Base-by-base conservation (phyloP, 768 basidiomycete genomes). In the Cytidiella melzeri region DNA sequence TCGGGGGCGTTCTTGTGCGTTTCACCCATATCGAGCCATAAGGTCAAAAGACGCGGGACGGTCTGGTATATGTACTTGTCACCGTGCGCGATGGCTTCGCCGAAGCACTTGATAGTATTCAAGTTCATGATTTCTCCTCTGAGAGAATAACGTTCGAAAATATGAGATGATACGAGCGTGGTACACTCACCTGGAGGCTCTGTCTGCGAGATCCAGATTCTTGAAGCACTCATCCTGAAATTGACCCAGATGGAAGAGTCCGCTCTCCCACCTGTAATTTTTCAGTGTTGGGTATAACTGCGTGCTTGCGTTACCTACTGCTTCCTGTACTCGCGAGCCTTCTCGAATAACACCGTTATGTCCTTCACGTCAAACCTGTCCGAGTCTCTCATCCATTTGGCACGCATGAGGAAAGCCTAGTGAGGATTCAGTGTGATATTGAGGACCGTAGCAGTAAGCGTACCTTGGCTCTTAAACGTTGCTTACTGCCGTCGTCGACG, bases 51-150 rank as follows among this genome's bases (percentile, higher is more conserved):
- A 36, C 96, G 83, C 0, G 96, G 94, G 52, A 99, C 81, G 0
- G 92, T 92, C 63, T 95, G 95, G 64, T 95, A 98, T 20, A 95
- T 84, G 64, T 87, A 96, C 72, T 99, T 99, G 30, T 93, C 91
- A 15, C 96, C 96, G 60, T 75, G 69, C 59, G 73, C 72, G 41
- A 94, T 81, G 1, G 93, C 86, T 53, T 73, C 79, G 2, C 75
- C 72, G 54, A 84, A 95, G 55, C 76, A 70, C 60, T 74, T 73
- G 59, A 92, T 66, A 18, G 87, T 85, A 46, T 78, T 74, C 5
- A 74, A 54, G 57, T 80, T 80, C 84, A 89, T 82, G 50, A 71
- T 78, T 38, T 79, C 62, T 4, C 77, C 78, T 19, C 87, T 88
- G 25, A 11, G 25, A n/a, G 38, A 46, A 25, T 50, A 15, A 55